These are phyloP conservation scores for Tylopilus plumbeoviolaceoides DNA, from an alignment of 768 basidiomycete genomes.

Conservation along the genomic window DNA sequence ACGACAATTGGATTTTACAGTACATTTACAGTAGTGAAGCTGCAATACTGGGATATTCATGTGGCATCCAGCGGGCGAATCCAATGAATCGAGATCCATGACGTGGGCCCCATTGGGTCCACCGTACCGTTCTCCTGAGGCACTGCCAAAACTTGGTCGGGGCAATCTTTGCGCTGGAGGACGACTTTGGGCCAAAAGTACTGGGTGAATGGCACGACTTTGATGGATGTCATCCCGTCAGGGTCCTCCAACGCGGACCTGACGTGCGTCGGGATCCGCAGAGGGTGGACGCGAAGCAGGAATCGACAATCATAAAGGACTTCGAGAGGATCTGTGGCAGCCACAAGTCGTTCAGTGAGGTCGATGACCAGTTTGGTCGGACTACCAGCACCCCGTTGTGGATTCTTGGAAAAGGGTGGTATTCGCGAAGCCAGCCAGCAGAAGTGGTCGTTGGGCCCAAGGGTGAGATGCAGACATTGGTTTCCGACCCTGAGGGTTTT, in stretches of 20 bases:
- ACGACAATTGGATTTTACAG: background rate
- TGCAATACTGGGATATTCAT: background rate
- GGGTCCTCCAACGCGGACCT: conserved; percentile 22
- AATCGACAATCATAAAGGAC: conserved; percentile 68
- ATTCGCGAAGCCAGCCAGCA: conserved; percentile 65
- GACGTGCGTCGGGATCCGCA: conserved; percentile 39
- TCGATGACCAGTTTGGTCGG: conserved; percentile 36
- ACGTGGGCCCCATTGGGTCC: conserved; percentile 13
- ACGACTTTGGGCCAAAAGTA: conserved; percentile 51
- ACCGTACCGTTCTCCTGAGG: conserved; percentile 7
- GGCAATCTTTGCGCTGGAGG: conserved; percentile 14
- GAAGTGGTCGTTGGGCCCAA: conserved; percentile 23
- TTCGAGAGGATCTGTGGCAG: conserved; percentile 23
- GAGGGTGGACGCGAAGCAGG: conserved; percentile 44
- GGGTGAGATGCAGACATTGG: conserved; percentile 12
- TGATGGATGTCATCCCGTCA: conserved; percentile 25
- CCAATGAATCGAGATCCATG: conserved; percentile 46
- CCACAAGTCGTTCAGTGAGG: conserved; percentile 33
- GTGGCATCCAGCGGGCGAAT: conserved; percentile 36
- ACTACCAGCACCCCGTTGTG: conserved; percentile 23
- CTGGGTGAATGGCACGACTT: conserved; percentile 35
- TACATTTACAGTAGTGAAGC: background rate
- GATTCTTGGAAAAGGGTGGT: conserved; percentile 41
- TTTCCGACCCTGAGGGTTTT: conserved; percentile 18
- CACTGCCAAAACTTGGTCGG: conserved; percentile 24